Conservation (phyloP, 1,284 basidiomycete species). For the Schizophyllum commune region DNA sequence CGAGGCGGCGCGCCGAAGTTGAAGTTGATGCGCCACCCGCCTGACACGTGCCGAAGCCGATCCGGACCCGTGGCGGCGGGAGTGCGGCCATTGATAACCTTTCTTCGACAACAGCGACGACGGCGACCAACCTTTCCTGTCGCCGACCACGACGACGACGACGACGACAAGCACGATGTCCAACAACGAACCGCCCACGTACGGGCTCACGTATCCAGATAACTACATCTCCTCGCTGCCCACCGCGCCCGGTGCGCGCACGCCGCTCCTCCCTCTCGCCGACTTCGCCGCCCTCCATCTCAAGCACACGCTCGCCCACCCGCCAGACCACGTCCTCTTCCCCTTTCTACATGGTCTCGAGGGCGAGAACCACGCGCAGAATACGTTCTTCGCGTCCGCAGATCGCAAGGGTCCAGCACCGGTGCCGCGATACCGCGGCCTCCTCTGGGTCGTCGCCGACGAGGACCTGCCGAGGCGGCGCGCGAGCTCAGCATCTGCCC, state of each 20-base stretch:
- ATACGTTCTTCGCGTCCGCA: constrained; percentile 61
- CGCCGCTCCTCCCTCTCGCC: constrained; percentile 37
- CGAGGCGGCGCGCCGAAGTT: no score
- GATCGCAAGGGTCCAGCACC: constrained; percentile 13
- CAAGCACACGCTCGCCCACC: constrained; percentile 55
- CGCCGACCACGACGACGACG: not conserved
- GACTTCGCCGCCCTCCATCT: constrained; percentile 58
- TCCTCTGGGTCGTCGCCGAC: constrained; percentile 69
- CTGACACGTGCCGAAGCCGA: not conserved
- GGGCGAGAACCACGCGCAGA: constrained; percentile 68
- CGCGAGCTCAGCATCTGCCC: constrained; percentile 1
- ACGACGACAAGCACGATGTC: not conserved
- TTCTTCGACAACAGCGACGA: not conserved
- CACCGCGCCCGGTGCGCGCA: constrained; percentile 15
- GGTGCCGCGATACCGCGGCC: constrained; percentile 48
- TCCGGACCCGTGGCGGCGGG: not conserved
- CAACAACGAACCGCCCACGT: not conserved
- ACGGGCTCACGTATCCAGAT: not conserved
- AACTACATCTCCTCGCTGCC: not conserved
- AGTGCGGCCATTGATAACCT: not conserved
- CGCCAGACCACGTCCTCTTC: constrained; percentile 72
- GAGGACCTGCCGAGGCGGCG: constrained; percentile 39
- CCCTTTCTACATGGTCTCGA: constrained; percentile 82
- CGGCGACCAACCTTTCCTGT: not conserved
- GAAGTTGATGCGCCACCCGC: no score